A percentile compares a stretch with the other conserved stretches of the same genome.
phyloP scores from a whole-genome alignment of 306 rosid species.

The Dryas alaskensis region DNA sequence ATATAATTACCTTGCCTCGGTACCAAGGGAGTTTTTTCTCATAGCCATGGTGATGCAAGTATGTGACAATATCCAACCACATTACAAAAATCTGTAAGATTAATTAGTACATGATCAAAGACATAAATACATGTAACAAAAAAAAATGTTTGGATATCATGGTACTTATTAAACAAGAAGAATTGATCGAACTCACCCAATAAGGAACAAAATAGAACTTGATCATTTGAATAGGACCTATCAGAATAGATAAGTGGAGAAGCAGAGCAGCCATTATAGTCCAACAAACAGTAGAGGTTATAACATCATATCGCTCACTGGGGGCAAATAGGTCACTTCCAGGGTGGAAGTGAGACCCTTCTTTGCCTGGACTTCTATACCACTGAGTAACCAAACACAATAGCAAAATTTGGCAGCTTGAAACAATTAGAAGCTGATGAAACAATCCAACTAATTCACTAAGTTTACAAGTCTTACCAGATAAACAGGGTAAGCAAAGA shows the following conservation, averaged over 20 bases:
- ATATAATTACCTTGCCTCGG: constrained; percentile 57
- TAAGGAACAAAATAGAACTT: constrained; percentile 72
- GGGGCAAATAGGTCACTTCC: constrained; percentile 59
- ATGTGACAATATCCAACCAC: constrained; percentile 90
- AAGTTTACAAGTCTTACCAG: constrained; percentile 44
- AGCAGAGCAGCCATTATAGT: constrained; percentile 42
- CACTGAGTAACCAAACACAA: constrained; percentile 42
- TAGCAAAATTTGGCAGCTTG: neutral
- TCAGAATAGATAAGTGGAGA: constrained; percentile 30
- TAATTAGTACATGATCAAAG: neutral
- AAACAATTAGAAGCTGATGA: neutral
- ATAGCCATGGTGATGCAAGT: constrained; percentile 83
- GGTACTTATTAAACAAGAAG: neutral
- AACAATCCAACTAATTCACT: neutral
- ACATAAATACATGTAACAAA: neutral
- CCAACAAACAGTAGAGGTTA: constrained; percentile 72
- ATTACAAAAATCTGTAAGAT: constrained; percentile 50
- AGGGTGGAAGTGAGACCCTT: constrained; percentile 83
- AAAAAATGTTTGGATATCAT: neutral
- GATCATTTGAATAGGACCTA: constrained; percentile 50
- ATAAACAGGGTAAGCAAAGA: constrained; percentile 72
- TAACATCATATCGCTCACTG: constrained; percentile 49
- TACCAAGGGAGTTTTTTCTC: constrained; percentile 84
- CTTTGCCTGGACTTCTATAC: constrained; percentile 79
- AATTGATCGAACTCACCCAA: constrained; percentile 39